Evolutionary conservation across 1,284 basidiomycete species (phyloP), one percentile per base, ranked within the genome.

Genomic region (Xanthoconium separans): DNA sequence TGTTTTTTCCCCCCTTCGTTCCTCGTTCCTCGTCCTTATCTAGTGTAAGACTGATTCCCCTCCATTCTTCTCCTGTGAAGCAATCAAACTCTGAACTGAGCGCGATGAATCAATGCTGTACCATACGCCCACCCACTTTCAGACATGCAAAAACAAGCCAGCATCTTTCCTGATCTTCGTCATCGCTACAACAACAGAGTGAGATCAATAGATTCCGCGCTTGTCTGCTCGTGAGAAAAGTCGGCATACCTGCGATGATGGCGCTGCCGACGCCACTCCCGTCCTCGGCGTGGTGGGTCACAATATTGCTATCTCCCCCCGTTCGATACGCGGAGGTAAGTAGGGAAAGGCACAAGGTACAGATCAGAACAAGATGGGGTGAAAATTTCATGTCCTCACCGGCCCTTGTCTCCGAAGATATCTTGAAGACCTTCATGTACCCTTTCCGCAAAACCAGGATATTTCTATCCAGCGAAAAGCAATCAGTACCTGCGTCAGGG

Each of bases 231-330:
- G n/a, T 30, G 39, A 33, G 44, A 27, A 16, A 39, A n/a, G 30
- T 50, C 13, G 37, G 75, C 85, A 61, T 57, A 90, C 91, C 91
- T 34, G 93, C 95, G 61, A 98, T 96, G 69, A 98, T 95, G 4
- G 93, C 94, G 61, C 89, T 92, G n/a, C 95, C 95, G 39, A 97
- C 94, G 62, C 95, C 95, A 58, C 90, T 93, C 50, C 95, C 95
- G 66, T 97, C 95, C 70, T 98, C 95, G 16, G 95, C 95, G 63
- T 94, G 93, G 70, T 92, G 83, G 0, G 94, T 96, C 33, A 87
- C 73, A 63, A 98, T 93, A 64, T 91, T 92, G 62, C 88, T 89
- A 43, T 36, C 7, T 27, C 39, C 33, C 46, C 46, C 18, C 29
- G 39, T 44, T 53, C 30, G 22, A 27, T 29, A 22, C 9, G 48